Percentiles rank a stretch among this genome's conserved stretches.
These are phyloP conservation scores for Coelastrella sp. DNA, from an alignment of 139 green algal genomes.

Conservation along the genomic window DNA sequence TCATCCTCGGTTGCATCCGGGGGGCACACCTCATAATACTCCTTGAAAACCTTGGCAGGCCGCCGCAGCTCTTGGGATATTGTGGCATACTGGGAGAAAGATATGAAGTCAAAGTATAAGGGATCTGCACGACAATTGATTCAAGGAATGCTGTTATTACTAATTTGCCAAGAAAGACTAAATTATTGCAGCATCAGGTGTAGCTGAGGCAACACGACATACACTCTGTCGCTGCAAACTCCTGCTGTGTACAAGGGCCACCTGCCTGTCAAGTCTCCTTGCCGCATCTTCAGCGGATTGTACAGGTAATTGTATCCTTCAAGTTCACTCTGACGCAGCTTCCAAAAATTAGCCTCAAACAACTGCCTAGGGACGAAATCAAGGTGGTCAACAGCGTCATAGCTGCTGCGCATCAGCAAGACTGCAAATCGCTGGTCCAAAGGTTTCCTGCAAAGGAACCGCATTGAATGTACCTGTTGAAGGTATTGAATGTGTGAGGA, in stretches of 20 bases:
- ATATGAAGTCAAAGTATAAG: slow-evolving; percentile 94
- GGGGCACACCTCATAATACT: slow-evolving; percentile 27
- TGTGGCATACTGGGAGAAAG: slow-evolving; percentile 76
- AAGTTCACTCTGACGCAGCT: slow-evolving; percentile 60
- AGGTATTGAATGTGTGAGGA: no score
- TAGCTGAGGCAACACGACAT: not conserved
- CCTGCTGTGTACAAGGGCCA: not conserved
- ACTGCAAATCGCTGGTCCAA: slow-evolving; percentile 86
- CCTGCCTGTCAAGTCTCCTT: slow-evolving; percentile 55
- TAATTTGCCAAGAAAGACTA: slow-evolving; percentile 57
- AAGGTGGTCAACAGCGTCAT: slow-evolving; percentile 84
- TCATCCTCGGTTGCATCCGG: slow-evolving; percentile 8
- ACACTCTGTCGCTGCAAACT: not conserved
- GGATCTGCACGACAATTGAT: slow-evolving; percentile 79
- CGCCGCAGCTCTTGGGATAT: slow-evolving; percentile 66
- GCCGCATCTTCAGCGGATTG: slow-evolving; percentile 45
- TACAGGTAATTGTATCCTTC: slow-evolving; percentile 62
- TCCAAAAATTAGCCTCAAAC: slow-evolving; percentile 58
- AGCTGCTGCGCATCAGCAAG: slow-evolving; percentile 80
- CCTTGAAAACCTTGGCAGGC: slow-evolving; percentile 67
- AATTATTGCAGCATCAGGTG: slow-evolving; percentile 6
- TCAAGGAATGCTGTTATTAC: slow-evolving; percentile 72
- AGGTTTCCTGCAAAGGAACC: slow-evolving; percentile 37
- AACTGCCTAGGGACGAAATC: slow-evolving; percentile 86
- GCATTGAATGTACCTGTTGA: no score